Base-by-base conservation (phyloP, 2,329 filamentous ascomycete species). In the Sclerotinia sclerotiorum region DNA sequence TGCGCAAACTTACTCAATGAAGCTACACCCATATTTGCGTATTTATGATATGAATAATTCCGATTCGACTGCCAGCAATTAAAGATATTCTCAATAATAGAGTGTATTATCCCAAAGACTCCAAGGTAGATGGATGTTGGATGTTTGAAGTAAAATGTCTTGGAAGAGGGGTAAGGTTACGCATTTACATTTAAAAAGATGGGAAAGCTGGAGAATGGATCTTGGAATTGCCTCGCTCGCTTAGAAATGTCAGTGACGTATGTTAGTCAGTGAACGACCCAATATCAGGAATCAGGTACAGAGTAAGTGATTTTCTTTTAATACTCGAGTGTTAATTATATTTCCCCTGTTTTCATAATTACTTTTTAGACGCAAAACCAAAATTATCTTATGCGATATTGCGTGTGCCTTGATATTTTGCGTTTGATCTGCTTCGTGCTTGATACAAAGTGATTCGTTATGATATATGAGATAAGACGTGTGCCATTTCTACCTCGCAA, bases 1-100 rank as follows among this genome's bases (percentile, higher is more conserved):
- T 68, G 84, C 70, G 67, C 15, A 80, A 35, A 63, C 60, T 39
- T 8, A 63, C 83, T 71, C 57, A 79, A 79, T 24, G 80, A 80
- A 39, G 73, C 70, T 29, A 70, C 72, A 66, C 76, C 76, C 77
- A 79, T 79, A 39, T 73, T 76, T 71, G 64, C 46, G n/a, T 32
- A 29, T 46, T 29, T 54, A 7, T 55, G 7, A 44, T 15, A 13
- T 13, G 13, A 39, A 10, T 21, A 6, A 11, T 5, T 27, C 13
- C 2, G 19, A 48, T n/a, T 3, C 2, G 1, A 5, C 11, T 6
- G 3, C 6, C 24, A 11, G 15, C n/a, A 52, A 13, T 42, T 42
- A 15, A 8, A 15, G 13, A 54, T 64, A 29, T 54, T 1, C 42
- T 54, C 44, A 35, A 35, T 35, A 32, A 39, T 49, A 5, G 35